Percentiles rank a stretch among this genome's conserved stretches.
Evolutionary conservation across 2,329 filamentous ascomycete species (phyloP).

Genomic region (Knufia petricola): DNA sequence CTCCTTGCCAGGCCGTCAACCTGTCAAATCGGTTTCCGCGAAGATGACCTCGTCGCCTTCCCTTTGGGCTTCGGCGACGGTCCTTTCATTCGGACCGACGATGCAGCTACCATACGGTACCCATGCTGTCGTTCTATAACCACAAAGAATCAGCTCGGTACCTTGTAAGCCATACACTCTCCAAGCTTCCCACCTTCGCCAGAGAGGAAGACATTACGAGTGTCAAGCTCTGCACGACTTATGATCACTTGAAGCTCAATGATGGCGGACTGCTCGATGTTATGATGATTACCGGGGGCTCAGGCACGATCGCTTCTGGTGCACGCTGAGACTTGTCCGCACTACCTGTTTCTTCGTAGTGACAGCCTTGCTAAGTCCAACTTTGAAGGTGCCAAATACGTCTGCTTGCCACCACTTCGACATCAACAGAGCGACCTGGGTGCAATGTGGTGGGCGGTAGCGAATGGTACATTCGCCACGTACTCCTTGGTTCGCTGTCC

Average conservation of each 20-base stretch:
- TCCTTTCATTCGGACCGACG: conserved; percentile 39
- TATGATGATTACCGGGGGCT: conserved; percentile 31
- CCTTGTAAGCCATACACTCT: conserved; percentile 44
- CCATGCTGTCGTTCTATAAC: conserved; percentile 44
- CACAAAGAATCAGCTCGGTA: conserved; percentile 40
- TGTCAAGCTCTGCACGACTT: conserved; percentile 42
- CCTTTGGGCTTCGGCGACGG: conserved; percentile 42
- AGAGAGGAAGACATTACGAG: conserved; percentile 34
- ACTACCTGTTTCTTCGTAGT: conserved; percentile 46
- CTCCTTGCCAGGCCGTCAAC: conserved; percentile 41
- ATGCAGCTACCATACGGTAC: conserved; percentile 42
- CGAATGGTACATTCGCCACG: conserved; percentile 46
- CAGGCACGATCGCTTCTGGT: conserved; percentile 41
- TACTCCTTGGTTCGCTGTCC: conserved; percentile 44
- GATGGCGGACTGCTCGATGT: conserved; percentile 36
- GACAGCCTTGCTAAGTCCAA: conserved; percentile 30
- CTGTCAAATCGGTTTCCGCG: conserved; percentile 41
- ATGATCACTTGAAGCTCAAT: conserved; percentile 32
- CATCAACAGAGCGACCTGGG: conserved; percentile 40
- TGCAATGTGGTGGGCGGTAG: conserved; percentile 42
- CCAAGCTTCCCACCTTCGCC: conserved; percentile 45
- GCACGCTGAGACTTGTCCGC: conserved; percentile 49
- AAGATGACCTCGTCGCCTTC: conserved; percentile 43
- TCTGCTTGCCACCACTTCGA: conserved; percentile 45
- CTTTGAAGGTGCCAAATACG: conserved; percentile 42